A percentile compares a stretch with the other conserved stretches of the same genome.
Conservation (phyloP, 805 yeast genomes). For the Suhomyces canberraensis region DNA sequence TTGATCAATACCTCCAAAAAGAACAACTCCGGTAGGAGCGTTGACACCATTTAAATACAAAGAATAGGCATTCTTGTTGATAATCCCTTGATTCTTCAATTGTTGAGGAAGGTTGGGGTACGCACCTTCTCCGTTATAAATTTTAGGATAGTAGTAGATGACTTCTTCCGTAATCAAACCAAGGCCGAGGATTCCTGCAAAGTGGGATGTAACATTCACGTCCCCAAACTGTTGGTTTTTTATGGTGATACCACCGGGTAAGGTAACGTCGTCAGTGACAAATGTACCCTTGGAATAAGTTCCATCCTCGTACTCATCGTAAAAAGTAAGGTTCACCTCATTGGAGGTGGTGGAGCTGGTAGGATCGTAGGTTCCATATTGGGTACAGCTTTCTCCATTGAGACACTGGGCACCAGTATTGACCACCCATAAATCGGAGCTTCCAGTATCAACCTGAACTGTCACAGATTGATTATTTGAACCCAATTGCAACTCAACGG, state of each 20-base stretch:
- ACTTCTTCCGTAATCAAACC: not conserved
- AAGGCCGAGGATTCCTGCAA: constrained; percentile 1
- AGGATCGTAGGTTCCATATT: constrained; percentile 9
- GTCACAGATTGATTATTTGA: constrained; percentile 8
- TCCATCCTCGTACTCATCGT: constrained; percentile 1
- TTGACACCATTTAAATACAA: constrained; percentile 49
- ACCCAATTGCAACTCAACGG: constrained; percentile 6
- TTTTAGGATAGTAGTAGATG: not conserved
- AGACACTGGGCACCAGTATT: not conserved
- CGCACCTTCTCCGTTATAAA: not conserved
- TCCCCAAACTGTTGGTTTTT: not conserved
- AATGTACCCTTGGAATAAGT: constrained; percentile 5
- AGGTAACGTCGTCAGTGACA: constrained; percentile 5
- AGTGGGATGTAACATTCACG: not conserved
- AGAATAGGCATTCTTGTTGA: constrained; percentile 56
- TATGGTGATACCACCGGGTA: constrained; percentile 3
- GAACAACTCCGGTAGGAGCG: constrained; percentile 46
- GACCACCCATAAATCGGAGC: constrained; percentile 11
- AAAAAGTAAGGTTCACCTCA: constrained; percentile 1
- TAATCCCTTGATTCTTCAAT: constrained; percentile 56
- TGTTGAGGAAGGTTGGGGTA: constrained; percentile 68
- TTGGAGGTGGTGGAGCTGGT: constrained; percentile 8
- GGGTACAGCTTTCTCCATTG: not conserved
- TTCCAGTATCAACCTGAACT: constrained; percentile 13
- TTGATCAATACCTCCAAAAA: constrained; percentile 73